Evolutionary conservation across 2,329 filamentous ascomycete genomes (phyloP), one percentile per base, ranked within the genome.

Genomic region (Fusarium camptoceras): DNA sequence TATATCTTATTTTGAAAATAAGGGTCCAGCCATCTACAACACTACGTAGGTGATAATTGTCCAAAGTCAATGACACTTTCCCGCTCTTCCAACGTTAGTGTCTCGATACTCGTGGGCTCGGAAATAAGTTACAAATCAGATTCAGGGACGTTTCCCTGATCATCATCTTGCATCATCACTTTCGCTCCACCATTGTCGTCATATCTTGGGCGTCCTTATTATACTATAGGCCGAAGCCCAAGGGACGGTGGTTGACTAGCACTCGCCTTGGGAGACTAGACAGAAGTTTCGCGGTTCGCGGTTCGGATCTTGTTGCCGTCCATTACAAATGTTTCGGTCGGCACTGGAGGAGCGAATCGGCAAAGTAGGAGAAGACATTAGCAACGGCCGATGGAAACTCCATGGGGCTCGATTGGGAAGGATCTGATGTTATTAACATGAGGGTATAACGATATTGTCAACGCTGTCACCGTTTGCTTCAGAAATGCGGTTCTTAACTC

Each of bases 131-230:
- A 60, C 37, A 43, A 66, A 53, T 59, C 63, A 53, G 28, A 28
- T 59, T 30, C 31, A 66, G 58, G 42, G 64, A 56, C 28, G 34
- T 66, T 66, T 53, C 39, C n/a, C 12, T 65, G 61, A 64, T 64
- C 59, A 28, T 25, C 61, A 18, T 64, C 9, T 20, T 16, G 28
- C 42, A 60, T 66, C 42, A 66, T 54, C 48, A 49, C 47, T 48
- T 64, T 48, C 34, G 47, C 46, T 65, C 54, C 54, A 65, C 47
- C 25, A 12, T 22, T 66, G 62, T 65, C 62, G 60, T 65, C 61
- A 66, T 66, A 59, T 31, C 31, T 31, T 60, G 41, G 41, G 47
- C 16, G 28, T 10, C 59, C 46, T 59, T 59, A 43, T 53, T 41
- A 54, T 25, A 48, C 54, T 24, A 66, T 66, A 66, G 61, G 63